Conservation (phyloP, 140 eudicot species). For the Anethum foeniculum region DNA sequence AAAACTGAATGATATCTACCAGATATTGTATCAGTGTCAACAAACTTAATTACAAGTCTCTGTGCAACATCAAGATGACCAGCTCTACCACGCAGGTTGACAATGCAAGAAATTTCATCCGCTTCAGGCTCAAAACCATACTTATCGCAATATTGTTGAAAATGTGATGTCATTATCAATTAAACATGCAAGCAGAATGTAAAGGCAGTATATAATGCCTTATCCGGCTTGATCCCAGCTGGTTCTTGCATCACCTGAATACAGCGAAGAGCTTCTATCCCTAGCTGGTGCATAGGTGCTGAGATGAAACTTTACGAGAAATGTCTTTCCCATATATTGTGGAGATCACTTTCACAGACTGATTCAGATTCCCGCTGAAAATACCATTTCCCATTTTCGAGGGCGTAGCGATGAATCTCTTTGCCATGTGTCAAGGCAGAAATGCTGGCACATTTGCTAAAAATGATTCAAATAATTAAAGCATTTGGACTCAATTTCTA, state of each 20-base stretch:
- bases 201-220: constrained; percentile 41
- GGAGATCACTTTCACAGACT: constrained; percentile 31
- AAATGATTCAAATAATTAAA: constrained; percentile 44
- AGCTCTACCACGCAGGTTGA: constrained; percentile 62
- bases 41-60: constrained; percentile 24
- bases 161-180: constrained; percentile 44
- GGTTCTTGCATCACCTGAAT: constrained; percentile 48
- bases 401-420: constrained; percentile 47
- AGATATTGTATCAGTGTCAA: constrained; percentile 26
- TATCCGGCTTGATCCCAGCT: constrained; percentile 38
- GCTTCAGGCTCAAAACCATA: constrained; percentile 45
- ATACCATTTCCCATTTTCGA: too few species aligned
- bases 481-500: constrained; percentile 39
- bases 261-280: constrained; percentile 46
- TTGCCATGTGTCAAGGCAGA: constrained; percentile 49
- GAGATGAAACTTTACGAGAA: constrained; percentile 63
- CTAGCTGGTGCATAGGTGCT: constrained; percentile 60
- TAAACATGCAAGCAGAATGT: constrained; percentile 71
- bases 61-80: constrained; percentile 69
- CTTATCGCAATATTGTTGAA: constrained; percentile 50
- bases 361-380: constrained; percentile 26
- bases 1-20: constrained; percentile 71
- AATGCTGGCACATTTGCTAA: constrained; percentile 55
- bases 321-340: constrained; percentile 40
- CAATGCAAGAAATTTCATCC: constrained; percentile 71